Evolutionary conservation across 1,284 basidiomycete species (phyloP), one percentile per base, ranked within the genome.

Genomic region (Porodaedalea pini): DNA sequence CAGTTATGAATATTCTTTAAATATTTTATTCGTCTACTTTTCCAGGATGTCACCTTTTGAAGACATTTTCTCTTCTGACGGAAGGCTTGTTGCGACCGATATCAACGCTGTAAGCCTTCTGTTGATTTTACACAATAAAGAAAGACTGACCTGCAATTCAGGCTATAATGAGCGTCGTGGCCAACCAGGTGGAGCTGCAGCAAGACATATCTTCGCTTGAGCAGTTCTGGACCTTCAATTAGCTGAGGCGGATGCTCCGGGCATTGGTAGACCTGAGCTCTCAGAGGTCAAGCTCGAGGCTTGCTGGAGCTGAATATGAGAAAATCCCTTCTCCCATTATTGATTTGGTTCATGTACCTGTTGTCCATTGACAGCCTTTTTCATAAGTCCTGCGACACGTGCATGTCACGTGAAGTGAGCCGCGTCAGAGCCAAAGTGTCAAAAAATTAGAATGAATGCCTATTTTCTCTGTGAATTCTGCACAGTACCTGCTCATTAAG

Each of bases 41-140:
- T 11, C 17, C 29, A 57, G 39, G 36, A 41, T 57, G 23, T 29
- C 41, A 19, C 57, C 57, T 21, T 58, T 49, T 21, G 57, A 58
- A 17, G 39, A 50, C 40, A 21, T 58, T 13, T 23, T 54, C 25
- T 54, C 51, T 19, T 17, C 48, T 5, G 34, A 19, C 25, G 57
- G 57, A 31, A 48, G 19, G 15, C 51, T 58, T 21, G 39, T 58
- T 10, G 57, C 47, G 19, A 58, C 57, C 10, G 57, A 58, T 23
- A 49, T 54, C 21, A 54, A 54, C 41, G 7, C 51, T 29, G 57
- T 58, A 39, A 34, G 56, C 39, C 13, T 3, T 29, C 13, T 6
- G n/a, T 17, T 27, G 15, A 8, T 2, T 23, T 3, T 23, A 8
- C 13, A 4, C n/a, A 6, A 4, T 10, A 7, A 21, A 21, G 13